Evolutionary conservation across 306 rosid species (phyloP).

Genomic region (Acacia melanoxylon): DNA sequence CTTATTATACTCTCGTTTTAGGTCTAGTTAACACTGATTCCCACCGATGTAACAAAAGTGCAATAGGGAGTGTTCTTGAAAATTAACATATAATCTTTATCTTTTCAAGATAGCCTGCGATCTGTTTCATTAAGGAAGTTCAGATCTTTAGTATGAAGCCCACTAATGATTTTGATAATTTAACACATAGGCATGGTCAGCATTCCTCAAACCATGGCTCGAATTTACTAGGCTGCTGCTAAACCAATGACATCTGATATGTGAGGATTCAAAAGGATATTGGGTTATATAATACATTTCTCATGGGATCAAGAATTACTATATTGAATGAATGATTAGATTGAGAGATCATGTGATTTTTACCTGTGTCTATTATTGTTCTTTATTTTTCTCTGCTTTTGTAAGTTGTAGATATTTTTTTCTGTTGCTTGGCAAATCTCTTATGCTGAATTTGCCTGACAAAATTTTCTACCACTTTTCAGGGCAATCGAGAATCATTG

Average conservation of each 20-base stretch:
- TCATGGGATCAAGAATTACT: background rate
- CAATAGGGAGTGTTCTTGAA: background rate
- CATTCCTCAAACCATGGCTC: background rate
- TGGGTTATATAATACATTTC: background rate
- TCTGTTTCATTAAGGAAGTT: background rate
- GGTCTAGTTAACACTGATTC: background rate
- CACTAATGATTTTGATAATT: background rate
- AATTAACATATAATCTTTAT: background rate
- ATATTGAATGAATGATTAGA: background rate
- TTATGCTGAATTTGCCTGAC: constrained; percentile 8
- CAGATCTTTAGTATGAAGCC: background rate
- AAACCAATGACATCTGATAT: background rate
- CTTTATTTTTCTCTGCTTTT: background rate
- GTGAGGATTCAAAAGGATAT: background rate
- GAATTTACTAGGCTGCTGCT: background rate
- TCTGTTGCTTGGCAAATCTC: constrained; percentile 15
- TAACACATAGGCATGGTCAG: background rate
- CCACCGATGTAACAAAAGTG: background rate
- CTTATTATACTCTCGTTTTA: background rate
- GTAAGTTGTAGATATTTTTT: background rate
- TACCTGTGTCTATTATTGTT: background rate
- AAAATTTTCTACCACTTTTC: constrained; percentile 21
- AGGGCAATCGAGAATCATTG: constrained; percentile 72
- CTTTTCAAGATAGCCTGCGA: background rate
- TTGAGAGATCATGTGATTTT: background rate